Percentiles rank a stretch among this genome's conserved stretches.
phyloP scores from a whole-genome alignment of 345 rosid species.

The Salix udensis region DNA sequence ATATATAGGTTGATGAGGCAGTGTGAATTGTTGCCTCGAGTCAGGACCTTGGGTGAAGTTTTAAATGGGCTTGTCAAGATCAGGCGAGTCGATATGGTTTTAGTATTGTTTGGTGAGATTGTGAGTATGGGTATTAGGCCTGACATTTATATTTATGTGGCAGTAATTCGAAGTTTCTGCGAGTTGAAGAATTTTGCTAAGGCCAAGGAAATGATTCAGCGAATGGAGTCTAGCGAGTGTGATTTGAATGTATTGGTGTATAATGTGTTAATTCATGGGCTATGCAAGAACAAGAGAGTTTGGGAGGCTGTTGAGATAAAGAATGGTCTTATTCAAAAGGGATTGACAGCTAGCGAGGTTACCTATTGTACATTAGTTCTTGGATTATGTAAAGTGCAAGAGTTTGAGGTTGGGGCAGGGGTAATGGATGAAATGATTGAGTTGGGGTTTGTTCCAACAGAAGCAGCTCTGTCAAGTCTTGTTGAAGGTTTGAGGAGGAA shows the following conservation, averaged over 20 bases:
- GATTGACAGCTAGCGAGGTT: constrained; percentile 51
- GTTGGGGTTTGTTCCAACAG: constrained; percentile 55
- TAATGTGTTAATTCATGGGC: constrained; percentile 77
- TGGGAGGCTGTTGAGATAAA: constrained; percentile 66
- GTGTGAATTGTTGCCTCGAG: constrained; percentile 50
- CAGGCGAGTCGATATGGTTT: constrained; percentile 49
- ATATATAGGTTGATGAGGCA: constrained; percentile 62
- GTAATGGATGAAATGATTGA: constrained; percentile 66
- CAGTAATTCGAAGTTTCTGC: constrained; percentile 66
- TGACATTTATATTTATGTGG: constrained; percentile 55
- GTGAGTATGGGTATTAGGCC: constrained; percentile 41
- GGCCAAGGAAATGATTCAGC: constrained; percentile 55
- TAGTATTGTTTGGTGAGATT: constrained; percentile 61
- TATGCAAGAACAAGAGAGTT: constrained; percentile 63
- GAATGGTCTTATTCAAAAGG: constrained; percentile 42
- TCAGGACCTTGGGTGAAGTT: constrained; percentile 65
- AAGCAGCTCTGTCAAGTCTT: constrained; percentile 61
- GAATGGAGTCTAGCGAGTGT: constrained; percentile 51
- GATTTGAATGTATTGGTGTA: constrained; percentile 56
- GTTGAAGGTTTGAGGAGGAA: constrained; percentile 70
- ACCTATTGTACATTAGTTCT: constrained; percentile 69
- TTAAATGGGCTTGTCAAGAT: constrained; percentile 57
- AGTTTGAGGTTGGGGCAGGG: constrained; percentile 47
- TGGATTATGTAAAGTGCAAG: constrained; percentile 67
- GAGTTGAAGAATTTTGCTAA: constrained; percentile 58